Evolutionary conservation across 495 filamentous ascomycete species (phyloP).

Genomic region (Chlorociboria aeruginascens): DNA sequence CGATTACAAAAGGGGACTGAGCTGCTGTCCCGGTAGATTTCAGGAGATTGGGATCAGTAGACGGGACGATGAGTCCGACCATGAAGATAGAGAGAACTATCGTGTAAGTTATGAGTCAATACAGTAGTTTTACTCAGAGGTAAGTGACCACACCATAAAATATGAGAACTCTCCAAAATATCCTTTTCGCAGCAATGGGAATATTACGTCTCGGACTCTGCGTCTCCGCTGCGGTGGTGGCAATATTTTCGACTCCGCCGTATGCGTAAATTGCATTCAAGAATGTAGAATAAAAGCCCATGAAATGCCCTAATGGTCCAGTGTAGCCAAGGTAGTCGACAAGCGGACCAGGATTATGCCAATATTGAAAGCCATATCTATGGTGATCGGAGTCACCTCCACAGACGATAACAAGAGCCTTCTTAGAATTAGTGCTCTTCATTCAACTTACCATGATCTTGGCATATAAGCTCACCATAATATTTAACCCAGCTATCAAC

Average conservation of each 20-base stretch:
- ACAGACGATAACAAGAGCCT: constrained; percentile 22
- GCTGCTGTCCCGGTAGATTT: constrained; percentile 34
- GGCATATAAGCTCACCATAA: constrained; percentile 14
- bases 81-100: constrained; percentile 18
- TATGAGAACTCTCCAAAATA: constrained; percentile 57
- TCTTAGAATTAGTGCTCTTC: background rate
- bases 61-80: constrained; percentile 41
- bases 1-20: constrained; percentile 61
- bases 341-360: constrained; percentile 59
- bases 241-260: constrained; percentile 73
- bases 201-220: constrained; percentile 56
- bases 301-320: constrained; percentile 49
- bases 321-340: constrained; percentile 37
- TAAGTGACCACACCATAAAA: constrained; percentile 38
- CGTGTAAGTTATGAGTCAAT: background rate
- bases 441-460: background rate
- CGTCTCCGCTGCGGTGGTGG: constrained; percentile 61
- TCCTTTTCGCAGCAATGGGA: constrained; percentile 56
- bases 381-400: constrained; percentile 28
- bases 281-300: constrained; percentile 66
- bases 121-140: background rate
- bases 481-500: constrained; percentile 46
- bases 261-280: constrained; percentile 74
- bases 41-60: constrained; percentile 38
- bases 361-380: constrained; percentile 50